Evolutionary conservation across 352 stramenopile genomes (phyloP).

Genomic region (Thraustotheca clavata): DNA sequence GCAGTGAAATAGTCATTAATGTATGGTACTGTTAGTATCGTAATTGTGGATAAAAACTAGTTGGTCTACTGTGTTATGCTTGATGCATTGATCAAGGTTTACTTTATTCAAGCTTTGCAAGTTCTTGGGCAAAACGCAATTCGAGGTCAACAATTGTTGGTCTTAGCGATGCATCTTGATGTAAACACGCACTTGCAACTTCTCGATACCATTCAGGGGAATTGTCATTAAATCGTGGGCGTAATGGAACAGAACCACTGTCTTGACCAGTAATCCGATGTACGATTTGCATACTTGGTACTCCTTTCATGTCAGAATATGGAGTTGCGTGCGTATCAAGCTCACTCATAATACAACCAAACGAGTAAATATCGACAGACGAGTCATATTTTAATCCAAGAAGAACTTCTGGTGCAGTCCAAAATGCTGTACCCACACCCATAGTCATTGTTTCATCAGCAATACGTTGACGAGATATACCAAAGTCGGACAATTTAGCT

Average conservation of each 20-base stretch:
- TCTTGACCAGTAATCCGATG: neutral
- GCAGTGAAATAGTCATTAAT: no score
- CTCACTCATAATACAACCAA: slow-evolving; percentile 10
- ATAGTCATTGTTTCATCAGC: slow-evolving; percentile 75
- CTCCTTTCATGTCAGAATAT: neutral
- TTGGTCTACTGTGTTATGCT: neutral
- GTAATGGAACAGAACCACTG: neutral
- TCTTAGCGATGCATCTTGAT: neutral
- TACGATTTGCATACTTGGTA: neutral
- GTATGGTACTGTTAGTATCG: no score
- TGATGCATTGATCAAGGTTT: no score
- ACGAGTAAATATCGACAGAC: slow-evolving; percentile 34
- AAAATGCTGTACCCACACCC: slow-evolving; percentile 79
- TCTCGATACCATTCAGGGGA: neutral
- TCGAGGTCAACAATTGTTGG: neutral
- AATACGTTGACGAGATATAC: slow-evolving; percentile 68
- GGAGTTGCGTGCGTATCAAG: slow-evolving; percentile 6
- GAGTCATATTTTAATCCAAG: slow-evolving; percentile 83
- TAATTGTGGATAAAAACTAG: no score
- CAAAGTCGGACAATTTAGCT: slow-evolving; percentile 71
- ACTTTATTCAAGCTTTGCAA: no score
- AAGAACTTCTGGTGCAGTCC: slow-evolving; percentile 75
- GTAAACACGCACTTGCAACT: neutral
- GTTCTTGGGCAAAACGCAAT: neutral
- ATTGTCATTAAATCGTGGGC: neutral